phyloP scores from a whole-genome alignment of 352 stramenopile species.

The Globisporangium iwayamae region DNA sequence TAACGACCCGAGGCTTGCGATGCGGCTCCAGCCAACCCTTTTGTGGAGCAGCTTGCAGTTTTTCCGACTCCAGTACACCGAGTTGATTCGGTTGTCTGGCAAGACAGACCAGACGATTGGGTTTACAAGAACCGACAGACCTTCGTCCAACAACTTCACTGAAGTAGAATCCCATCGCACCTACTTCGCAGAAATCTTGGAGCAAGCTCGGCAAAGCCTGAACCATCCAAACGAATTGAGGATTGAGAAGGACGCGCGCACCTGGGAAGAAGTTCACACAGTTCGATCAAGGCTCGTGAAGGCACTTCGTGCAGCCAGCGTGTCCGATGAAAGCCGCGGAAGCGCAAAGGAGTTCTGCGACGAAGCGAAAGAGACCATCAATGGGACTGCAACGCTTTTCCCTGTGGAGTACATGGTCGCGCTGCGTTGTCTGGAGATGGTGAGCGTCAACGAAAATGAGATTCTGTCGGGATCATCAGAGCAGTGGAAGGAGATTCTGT shows the following conservation, averaged over 20 bases:
- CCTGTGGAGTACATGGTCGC: constrained; percentile 66
- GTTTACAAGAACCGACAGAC: background rate
- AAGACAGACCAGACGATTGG: background rate
- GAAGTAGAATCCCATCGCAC: background rate
- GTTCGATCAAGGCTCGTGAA: constrained; percentile 37
- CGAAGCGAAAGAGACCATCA: constrained; percentile 29
- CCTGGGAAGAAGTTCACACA: constrained; percentile 39
- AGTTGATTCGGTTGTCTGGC: constrained; percentile 26
- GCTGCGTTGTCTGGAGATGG: constrained; percentile 36
- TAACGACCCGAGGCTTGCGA: constrained; percentile 41
- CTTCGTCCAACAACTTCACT: constrained; percentile 7
- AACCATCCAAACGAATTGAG: constrained; percentile 16
- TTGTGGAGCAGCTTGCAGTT: constrained; percentile 51
- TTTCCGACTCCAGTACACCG: constrained; percentile 54
- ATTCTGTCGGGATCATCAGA: constrained; percentile 27
- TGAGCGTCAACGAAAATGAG: constrained; percentile 27
- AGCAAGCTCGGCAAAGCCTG: constrained; percentile 14
- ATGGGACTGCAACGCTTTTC: constrained; percentile 41
- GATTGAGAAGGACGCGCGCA: constrained; percentile 31
- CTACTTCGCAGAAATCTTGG: constrained; percentile 9
- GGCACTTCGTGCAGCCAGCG: constrained; percentile 32
- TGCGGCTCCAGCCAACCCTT: constrained; percentile 36
- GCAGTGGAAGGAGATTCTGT: constrained; percentile 30
- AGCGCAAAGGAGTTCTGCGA: constrained; percentile 29
- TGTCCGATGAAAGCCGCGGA: constrained; percentile 12